Base-by-base conservation (phyloP, 2,329 filamentous ascomycete genomes). In the Trichoderma asperellum region DNA sequence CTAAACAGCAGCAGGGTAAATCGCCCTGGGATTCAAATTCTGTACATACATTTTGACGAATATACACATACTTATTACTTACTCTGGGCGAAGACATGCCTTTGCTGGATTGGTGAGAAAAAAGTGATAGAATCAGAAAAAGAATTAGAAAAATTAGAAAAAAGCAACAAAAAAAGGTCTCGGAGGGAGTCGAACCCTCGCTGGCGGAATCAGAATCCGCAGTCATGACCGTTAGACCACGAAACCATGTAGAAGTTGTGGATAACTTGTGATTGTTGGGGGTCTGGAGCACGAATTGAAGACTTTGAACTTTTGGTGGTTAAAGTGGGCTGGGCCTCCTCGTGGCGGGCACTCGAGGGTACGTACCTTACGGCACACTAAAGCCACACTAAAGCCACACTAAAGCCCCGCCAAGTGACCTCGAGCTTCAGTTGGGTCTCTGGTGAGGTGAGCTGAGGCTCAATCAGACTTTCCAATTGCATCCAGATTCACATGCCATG, bases 131-230 rank as follows among this genome's bases (percentile, higher is more conserved):
- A 24, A 24, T 24, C 3, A 11, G 18, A 35, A 7, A 12, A 32
- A 27, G 57, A 24, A 24, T 24, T 24, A 24, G 24, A 24, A 14
- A 32, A 14, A 11, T 24, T 24, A 24, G 24, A 5, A 49, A 27
- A 16, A 21, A 12, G 27, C 0, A 0, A 14, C 24, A 47, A 56
- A 18, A 16, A 0, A 40, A 70, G 69, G 69, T 70, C 63, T 60
- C 59, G 55, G 69, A 60, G 69, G 69, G 69, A 70, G 58, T 70
- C 69, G 69, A 70, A 70, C 69, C 69, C 69, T 70, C 69, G 69
- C 69, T 70, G 69, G 65, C 69, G 69, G 69, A 70, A 70, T 70
- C 69, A 70, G 69, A 70, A 70, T 70, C 69, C 69, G 69, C 65
- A 70, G 69, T 70, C 69, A 70, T 70, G 49, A 69, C 69, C 69